phyloP scores from a whole-genome alignment of 768 basidiomycete species.

The Rhodotorula graminis region DNA sequence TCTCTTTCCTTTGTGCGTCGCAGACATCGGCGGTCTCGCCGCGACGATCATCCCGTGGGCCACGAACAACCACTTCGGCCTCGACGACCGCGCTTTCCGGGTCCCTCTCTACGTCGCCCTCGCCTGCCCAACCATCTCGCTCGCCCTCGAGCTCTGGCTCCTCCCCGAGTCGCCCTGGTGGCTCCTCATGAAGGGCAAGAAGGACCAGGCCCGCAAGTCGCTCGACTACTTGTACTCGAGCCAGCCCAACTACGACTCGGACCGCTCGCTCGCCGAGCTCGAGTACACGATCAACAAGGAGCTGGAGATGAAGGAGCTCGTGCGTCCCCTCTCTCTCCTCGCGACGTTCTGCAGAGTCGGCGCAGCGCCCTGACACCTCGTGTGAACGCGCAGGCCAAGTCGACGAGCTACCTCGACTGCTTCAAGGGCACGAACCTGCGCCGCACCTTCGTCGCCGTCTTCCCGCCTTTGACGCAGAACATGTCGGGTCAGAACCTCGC shows the following conservation, averaged over 20 bases:
- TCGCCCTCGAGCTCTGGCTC: slow-evolving; percentile 29
- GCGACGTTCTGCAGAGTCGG: too few relatives aligned
- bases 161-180: slow-evolving; percentile 39
- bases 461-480: slow-evolving; percentile 35
- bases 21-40: slow-evolving; percentile 24
- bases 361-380: too few relatives aligned
- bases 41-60: slow-evolving; percentile 33
- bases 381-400: neutral
- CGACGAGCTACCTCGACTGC: slow-evolving; percentile 27
- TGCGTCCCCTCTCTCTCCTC: too few relatives aligned
- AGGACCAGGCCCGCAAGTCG: slow-evolving; percentile 13
- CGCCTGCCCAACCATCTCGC: slow-evolving; percentile 27
- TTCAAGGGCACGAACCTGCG: slow-evolving; percentile 29
- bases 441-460: slow-evolving; percentile 32
- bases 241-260: slow-evolving; percentile 10
- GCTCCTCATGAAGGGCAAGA: slow-evolving; percentile 28
- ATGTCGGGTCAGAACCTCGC: slow-evolving; percentile 35
- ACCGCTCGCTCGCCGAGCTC: slow-evolving; percentile 5
- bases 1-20: neutral
- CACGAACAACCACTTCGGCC: slow-evolving; percentile 13
- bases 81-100: slow-evolving; percentile 11
- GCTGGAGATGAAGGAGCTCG: slow-evolving; percentile 1
- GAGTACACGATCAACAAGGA: slow-evolving; percentile 34
- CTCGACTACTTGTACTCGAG: slow-evolving; percentile 12
- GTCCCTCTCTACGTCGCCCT: slow-evolving; percentile 36